A percentile compares a stretch with the other conserved stretches of the same genome.
phyloP scores from a whole-genome alignment of 495 filamentous ascomycete genomes.

The Talaromyces thailandensis region DNA sequence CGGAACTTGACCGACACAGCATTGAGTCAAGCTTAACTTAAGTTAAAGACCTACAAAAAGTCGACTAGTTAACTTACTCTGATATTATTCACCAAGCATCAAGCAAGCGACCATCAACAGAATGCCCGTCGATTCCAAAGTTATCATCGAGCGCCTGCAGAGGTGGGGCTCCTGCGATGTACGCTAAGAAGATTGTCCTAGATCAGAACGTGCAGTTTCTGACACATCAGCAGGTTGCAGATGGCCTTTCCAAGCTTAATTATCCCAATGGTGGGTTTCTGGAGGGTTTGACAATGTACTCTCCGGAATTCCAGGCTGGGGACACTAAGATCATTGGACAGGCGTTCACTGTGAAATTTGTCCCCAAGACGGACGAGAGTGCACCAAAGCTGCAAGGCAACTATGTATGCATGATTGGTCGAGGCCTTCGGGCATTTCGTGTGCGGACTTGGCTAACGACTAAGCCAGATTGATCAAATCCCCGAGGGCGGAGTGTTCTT shows the following conservation, averaged over 20 bases:
- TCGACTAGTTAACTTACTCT: neutral
- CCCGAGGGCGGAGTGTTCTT: constrained; percentile 40
- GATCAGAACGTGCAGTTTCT: neutral
- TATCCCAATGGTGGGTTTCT: constrained; percentile 45
- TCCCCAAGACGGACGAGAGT: constrained; percentile 28
- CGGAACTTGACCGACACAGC: neutral
- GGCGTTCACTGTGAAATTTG: constrained; percentile 47
- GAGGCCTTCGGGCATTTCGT: neutral
- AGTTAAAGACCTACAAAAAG: neutral
- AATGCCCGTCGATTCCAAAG: neutral
- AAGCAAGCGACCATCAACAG: too few species aligned
- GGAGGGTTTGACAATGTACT: constrained; percentile 46
- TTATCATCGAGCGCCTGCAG: neutral
- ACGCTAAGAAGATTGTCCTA: neutral
- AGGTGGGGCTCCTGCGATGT: neutral
- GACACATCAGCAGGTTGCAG: constrained; percentile 7
- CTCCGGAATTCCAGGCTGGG: constrained; percentile 42
- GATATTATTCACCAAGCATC: neutral
- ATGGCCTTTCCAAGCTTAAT: constrained; percentile 36
- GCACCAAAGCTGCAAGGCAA: constrained; percentile 34
- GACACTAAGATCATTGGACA: constrained; percentile 45
- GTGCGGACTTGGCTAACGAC: neutral
- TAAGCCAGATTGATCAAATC: constrained; percentile 43
- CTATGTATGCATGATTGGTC: constrained; percentile 25
- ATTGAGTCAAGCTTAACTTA: neutral